These are phyloP conservation scores for Schoenoplectus triqueter DNA, from an alignment of 202 grass and related monocot genomes.

Conservation along the genomic window DNA sequence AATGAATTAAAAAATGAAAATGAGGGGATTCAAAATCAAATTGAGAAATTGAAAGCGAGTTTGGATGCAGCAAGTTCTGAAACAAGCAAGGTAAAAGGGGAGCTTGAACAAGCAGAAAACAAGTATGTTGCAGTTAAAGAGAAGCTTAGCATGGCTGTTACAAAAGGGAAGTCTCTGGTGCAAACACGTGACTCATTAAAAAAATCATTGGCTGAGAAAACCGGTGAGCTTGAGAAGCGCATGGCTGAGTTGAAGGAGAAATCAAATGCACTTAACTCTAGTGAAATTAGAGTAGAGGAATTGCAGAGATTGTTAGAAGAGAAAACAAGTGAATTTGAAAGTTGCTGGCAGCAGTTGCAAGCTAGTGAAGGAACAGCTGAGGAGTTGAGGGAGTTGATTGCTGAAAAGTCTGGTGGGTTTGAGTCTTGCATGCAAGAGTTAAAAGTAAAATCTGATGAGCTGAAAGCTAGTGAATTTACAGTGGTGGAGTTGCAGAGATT, in stretches of 20 bases:
- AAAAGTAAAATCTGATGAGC: conserved; percentile 63
- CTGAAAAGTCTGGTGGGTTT: conserved; percentile 67
- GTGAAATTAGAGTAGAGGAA: conserved; percentile 61
- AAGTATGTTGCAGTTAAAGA: conserved; percentile 71
- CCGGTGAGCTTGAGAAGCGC: conserved; percentile 61
- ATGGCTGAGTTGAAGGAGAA: conserved; percentile 65
- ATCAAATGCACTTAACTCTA: conserved; percentile 64
- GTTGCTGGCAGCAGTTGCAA: conserved; percentile 67
- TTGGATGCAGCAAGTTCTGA: conserved; percentile 58
- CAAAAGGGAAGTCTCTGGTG: conserved; percentile 94
- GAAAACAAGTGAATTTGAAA: conserved; percentile 67
- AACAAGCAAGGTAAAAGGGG: conserved; percentile 64
- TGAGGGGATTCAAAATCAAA: conserved; percentile 50
- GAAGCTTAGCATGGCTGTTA: conserved; percentile 88
- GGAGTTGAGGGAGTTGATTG: conserved; percentile 62
- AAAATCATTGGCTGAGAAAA: conserved; percentile 75
- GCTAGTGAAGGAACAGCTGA: conserved; percentile 20
- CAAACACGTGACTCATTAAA: conserved; percentile 95
- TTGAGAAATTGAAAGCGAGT: conserved; percentile 63
- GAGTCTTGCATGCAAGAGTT: conserved; percentile 60
- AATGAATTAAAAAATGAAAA: conserved; percentile 60
- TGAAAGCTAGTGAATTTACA: conserved; percentile 63
- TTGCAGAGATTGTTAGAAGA: conserved; percentile 56
- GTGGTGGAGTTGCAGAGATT: conserved; percentile 69
- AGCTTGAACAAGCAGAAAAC: conserved; percentile 77